A percentile compares a stretch with the other conserved stretches of the same genome.
Conservation (phyloP, 148 eudicot genomes). For the Bassia scoparia region DNA sequence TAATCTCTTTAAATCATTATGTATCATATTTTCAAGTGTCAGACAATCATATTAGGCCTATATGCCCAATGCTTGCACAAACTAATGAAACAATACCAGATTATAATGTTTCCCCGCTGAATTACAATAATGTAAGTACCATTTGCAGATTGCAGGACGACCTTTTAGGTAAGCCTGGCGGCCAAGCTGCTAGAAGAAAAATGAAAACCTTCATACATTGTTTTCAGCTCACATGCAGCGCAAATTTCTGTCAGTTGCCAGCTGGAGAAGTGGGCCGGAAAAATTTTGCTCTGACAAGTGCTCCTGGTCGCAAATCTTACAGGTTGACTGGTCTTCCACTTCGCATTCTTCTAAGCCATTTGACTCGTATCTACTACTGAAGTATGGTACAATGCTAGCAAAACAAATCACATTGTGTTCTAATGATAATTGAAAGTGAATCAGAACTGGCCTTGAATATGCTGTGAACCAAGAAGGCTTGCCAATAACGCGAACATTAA, state of each 20-base stretch:
- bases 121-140: not conserved
- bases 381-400: too few species aligned
- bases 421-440: too few species aligned
- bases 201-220: slow-evolving; percentile 86
- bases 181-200: slow-evolving; percentile 71
- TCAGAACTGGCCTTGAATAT: too few species aligned
- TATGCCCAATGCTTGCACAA: not conserved
- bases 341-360: too few species aligned
- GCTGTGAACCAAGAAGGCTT: too few species aligned
- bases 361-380: too few species aligned
- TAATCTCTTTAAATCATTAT: not conserved
- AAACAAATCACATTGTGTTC: too few species aligned
- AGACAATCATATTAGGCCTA: not conserved
- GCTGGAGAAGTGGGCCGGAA: slow-evolving; percentile 69
- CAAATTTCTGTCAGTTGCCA: slow-evolving; percentile 82
- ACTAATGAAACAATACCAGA: not conserved
- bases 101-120: not conserved
- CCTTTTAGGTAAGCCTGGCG: slow-evolving; percentile 93
- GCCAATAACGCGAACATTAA: too few species aligned
- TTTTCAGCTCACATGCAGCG: slow-evolving; percentile 97
- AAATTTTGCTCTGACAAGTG: slow-evolving; percentile 99
- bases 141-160: slow-evolving; percentile 56
- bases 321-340: slow-evolving; percentile 43
- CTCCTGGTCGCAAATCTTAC: slow-evolving; percentile 76
- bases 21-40: not conserved